A percentile compares a stretch with the other conserved stretches of the same genome.
Conservation (phyloP, 768 basidiomycete genomes). For the Porpolomopsis calyptriformis region DNA sequence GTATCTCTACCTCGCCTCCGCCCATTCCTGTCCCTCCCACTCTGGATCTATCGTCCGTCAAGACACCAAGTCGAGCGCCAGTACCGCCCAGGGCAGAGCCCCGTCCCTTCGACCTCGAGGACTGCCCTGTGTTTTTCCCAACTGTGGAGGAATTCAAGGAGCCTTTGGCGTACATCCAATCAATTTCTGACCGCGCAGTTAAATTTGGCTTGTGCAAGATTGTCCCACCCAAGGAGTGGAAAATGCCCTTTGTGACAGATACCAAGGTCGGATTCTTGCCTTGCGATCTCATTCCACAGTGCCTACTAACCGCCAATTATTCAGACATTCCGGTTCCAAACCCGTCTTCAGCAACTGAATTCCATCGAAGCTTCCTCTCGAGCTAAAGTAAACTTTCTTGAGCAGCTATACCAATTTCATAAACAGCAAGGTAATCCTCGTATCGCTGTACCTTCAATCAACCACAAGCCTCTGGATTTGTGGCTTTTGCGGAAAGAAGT, state of each 20-base stretch:
- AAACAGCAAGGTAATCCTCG: slow-evolving; percentile 88
- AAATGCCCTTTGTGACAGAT: slow-evolving; percentile 92
- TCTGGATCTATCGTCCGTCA: slow-evolving; percentile 63
- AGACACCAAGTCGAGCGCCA: slow-evolving; percentile 45
- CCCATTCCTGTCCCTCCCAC: slow-evolving; percentile 53
- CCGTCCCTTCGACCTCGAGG: slow-evolving; percentile 76
- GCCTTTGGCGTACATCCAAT: slow-evolving; percentile 86
- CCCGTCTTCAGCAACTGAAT: slow-evolving; percentile 87
- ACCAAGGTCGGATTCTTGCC: slow-evolving; percentile 59
- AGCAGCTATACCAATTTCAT: slow-evolving; percentile 94
- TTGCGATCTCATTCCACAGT: slow-evolving; percentile 6
- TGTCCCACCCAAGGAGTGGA: slow-evolving; percentile 86
- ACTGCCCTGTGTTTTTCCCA: slow-evolving; percentile 86
- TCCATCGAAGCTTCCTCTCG: slow-evolving; percentile 95
- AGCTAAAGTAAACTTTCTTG: slow-evolving; percentile 94
- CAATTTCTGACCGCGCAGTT: slow-evolving; percentile 60
- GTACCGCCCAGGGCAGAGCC: slow-evolving; percentile 29
- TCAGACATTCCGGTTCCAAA: slow-evolving; percentile 90
- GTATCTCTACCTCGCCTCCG: slow-evolving; percentile 37
- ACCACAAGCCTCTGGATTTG: slow-evolving; percentile 85
- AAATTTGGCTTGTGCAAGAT: slow-evolving; percentile 92
- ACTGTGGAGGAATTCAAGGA: slow-evolving; percentile 87
- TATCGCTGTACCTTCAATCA: slow-evolving; percentile 89
- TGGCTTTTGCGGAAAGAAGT: slow-evolving; percentile 93
- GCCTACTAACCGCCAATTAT: slow-evolving; percentile 27